A percentile compares a stretch with the other conserved stretches of the same genome.
phyloP scores from a whole-genome alignment of 2,329 filamentous ascomycete genomes.

The Neofusicoccum kwambonambiense region DNA sequence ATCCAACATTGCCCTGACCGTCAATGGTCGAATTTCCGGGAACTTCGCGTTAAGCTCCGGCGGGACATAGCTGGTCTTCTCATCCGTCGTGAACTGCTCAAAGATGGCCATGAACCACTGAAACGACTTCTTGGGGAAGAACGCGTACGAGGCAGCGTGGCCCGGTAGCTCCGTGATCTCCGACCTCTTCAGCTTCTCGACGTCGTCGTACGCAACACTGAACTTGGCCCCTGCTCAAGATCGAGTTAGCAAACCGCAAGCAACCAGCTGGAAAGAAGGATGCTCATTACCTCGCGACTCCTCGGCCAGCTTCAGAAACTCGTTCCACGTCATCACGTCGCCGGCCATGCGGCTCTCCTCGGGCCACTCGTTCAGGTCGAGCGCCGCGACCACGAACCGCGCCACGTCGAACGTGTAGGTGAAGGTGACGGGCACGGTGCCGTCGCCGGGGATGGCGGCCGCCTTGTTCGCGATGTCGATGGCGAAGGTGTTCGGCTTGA shows the following conservation, averaged over 20 bases:
- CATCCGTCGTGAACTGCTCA: not conserved
- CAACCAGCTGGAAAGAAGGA: too few species aligned
- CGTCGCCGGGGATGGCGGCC: conserved; percentile 52
- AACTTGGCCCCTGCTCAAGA: conserved; percentile 21
- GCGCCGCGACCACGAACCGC: conserved; percentile 42
- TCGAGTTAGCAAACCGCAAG: too few species aligned
- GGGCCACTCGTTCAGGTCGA: conserved; percentile 49
- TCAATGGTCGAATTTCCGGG: not conserved
- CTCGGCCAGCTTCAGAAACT: conserved; percentile 21
- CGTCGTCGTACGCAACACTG: conserved; percentile 21
- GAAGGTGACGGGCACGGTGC: conserved; percentile 45
- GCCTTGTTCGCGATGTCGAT: conserved; percentile 20
- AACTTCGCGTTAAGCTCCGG: not conserved
- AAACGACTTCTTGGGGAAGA: conserved; percentile 22
- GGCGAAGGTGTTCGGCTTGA: conserved; percentile 20
- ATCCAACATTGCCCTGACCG: not conserved
- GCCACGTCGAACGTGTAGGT: conserved; percentile 53
- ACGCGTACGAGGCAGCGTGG: conserved; percentile 20
- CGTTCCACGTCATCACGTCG: conserved; percentile 21
- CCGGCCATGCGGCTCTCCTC: conserved; percentile 26
- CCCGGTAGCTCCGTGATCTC: conserved; percentile 23
- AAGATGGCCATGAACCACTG: conserved; percentile 13
- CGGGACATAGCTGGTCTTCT: not conserved
- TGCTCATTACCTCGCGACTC: not conserved
- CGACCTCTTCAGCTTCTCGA: conserved; percentile 21